Conservation (phyloP, 768 basidiomycete species). For the Tylopilus cervinicoccineus region DNA sequence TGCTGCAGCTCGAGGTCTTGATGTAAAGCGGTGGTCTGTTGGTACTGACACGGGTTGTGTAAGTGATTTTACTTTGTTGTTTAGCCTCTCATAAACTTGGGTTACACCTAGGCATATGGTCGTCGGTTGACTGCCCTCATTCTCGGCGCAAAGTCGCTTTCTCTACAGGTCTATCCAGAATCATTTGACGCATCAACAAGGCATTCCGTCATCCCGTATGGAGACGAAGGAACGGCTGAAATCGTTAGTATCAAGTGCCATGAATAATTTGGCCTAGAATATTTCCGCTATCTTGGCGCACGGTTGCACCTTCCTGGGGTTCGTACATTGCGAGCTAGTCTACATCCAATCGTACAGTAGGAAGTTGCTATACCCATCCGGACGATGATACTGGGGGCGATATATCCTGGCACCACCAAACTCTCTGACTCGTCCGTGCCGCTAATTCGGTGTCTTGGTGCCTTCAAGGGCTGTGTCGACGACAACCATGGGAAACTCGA, state of each 20-base stretch:
- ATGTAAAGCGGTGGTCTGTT: slow-evolving; percentile 77
- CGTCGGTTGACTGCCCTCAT: slow-evolving; percentile 63
- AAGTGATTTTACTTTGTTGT: slow-evolving; percentile 25
- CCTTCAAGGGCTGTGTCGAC: slow-evolving; percentile 11
- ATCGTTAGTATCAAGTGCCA: slow-evolving; percentile 52
- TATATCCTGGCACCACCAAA: not conserved
- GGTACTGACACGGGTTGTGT: slow-evolving; percentile 90
- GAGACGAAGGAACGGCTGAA: slow-evolving; percentile 48
- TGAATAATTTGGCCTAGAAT: not conserved
- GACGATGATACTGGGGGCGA: too few species aligned
- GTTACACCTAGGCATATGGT: slow-evolving; percentile 47
- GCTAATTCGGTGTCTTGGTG: not conserved
- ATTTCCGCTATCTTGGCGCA: not conserved
- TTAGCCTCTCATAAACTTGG: not conserved
- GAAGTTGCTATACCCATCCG: too few species aligned
- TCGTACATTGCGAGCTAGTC: not conserved
- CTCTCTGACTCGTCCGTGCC: not conserved
- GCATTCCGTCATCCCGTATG: slow-evolving; percentile 44
- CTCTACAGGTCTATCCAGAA: slow-evolving; percentile 6
- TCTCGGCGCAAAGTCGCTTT: slow-evolving; percentile 35
- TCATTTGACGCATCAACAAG: slow-evolving; percentile 18
- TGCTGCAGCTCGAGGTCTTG: slow-evolving; percentile 72
- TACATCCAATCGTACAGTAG: slow-evolving; percentile 1
- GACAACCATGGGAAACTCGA: slow-evolving; percentile 13
- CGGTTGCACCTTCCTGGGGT: not conserved